A percentile compares a stretch with the other conserved stretches of the same genome.
Conservation (phyloP, 345 rosid genomes). For the Rhizophora apiculata region DNA sequence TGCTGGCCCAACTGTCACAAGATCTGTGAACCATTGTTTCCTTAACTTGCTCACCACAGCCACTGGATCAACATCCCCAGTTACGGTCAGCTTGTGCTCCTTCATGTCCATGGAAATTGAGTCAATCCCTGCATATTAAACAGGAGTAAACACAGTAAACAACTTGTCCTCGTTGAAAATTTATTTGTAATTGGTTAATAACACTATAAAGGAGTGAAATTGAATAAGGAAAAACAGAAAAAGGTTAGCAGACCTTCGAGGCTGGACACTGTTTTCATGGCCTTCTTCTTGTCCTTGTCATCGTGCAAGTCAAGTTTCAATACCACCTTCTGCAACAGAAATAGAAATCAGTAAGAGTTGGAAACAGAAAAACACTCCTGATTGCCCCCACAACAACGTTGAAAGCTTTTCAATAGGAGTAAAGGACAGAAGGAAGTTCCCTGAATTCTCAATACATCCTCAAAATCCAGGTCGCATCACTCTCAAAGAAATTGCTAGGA, state of each 20-base stretch:
- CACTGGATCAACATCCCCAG: slow-evolving; percentile 48
- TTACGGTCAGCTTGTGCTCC: slow-evolving; percentile 52
- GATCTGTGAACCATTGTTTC: slow-evolving; percentile 31
- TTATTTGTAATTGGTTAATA: no score
- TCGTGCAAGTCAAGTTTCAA: slow-evolving; percentile 49
- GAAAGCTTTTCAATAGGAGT: background rate
- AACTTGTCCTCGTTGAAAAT: background rate
- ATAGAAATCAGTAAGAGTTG: slow-evolving; percentile 6
- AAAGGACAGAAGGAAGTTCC: background rate
- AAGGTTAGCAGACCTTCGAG: slow-evolving; percentile 37
- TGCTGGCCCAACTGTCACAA: slow-evolving; percentile 54
- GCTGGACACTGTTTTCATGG: slow-evolving; percentile 47
- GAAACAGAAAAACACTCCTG: background rate
- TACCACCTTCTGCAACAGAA: slow-evolving; percentile 54
- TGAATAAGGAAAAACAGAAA: background rate
- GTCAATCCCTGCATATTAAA: slow-evolving; percentile 37
- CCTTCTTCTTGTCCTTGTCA: slow-evolving; percentile 47
- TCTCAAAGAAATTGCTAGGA: background rate
- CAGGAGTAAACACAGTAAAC: background rate
- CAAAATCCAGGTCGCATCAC: background rate
- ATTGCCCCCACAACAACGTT: background rate
- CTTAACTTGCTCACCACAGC: slow-evolving; percentile 38
- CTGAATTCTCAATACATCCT: background rate
- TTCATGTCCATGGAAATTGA: slow-evolving; percentile 55
- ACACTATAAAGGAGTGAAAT: no score